A percentile compares a stretch with the other conserved stretches of the same genome.
Conservation (phyloP, 2,329 filamentous ascomycete genomes). For the Botrytis galanthina region DNA sequence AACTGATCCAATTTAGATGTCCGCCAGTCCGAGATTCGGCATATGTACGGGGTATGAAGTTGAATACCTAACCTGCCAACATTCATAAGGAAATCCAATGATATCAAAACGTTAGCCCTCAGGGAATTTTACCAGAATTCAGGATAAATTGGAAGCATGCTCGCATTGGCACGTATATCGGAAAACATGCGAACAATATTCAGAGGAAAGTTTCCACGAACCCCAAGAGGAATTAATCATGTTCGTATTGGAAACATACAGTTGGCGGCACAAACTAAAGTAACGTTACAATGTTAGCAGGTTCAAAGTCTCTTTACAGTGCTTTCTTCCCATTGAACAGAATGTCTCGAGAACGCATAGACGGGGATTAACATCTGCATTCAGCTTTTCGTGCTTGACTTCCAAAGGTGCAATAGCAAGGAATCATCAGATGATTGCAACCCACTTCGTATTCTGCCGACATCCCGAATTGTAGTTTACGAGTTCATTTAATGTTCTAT, state of each 20-base stretch:
- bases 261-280: neutral
- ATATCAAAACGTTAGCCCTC: neutral
- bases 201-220: neutral
- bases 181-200: neutral
- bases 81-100: neutral
- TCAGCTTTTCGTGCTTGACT: neutral
- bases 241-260: neutral
- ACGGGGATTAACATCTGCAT: neutral
- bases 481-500: too few species aligned
- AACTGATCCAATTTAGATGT: neutral
- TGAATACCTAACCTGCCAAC: too few species aligned
- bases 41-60: neutral
- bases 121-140: neutral
- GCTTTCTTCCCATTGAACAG: neutral
- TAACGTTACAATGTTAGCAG: neutral
- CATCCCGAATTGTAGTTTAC: neutral
- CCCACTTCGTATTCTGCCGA: neutral
- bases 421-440: neutral
- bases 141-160: neutral
- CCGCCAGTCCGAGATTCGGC: neutral
- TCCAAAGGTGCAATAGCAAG: neutral
- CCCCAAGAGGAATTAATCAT: neutral
- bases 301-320: neutral
- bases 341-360: neutral
- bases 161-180: neutral